These are phyloP conservation scores for Rhodofomes roseus DNA, from an alignment of 1,284 basidiomycete genomes.

Conservation along the genomic window DNA sequence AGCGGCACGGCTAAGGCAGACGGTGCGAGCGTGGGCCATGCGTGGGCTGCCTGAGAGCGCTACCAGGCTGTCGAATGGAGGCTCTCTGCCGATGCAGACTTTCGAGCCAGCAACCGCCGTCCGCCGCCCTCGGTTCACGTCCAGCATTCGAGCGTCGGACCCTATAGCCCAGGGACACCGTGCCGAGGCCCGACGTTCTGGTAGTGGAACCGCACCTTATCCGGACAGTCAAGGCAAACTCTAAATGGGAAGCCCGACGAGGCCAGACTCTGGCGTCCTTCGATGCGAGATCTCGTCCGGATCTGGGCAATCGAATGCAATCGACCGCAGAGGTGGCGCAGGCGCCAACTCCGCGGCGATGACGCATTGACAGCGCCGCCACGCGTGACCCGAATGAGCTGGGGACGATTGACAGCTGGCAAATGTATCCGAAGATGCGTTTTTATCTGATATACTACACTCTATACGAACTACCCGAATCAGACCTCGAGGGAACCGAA, in stretches of 20 bases:
- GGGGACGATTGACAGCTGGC: background rate
- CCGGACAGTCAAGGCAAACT: background rate
- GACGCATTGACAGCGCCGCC: background rate
- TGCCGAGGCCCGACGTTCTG: background rate
- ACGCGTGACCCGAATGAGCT: background rate
- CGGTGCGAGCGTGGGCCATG: too few species aligned
- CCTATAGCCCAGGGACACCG: background rate
- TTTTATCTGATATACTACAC: too few species aligned
- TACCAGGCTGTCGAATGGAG: too few species aligned
- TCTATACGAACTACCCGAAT: background rate
- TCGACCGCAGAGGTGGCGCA: background rate
- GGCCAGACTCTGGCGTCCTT: background rate
- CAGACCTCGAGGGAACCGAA: background rate
- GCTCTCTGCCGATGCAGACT: too few species aligned
- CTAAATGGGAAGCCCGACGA: background rate
- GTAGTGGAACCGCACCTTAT: background rate
- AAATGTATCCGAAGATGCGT: too few species aligned
- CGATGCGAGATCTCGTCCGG: background rate
- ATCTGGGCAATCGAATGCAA: slow-evolving; percentile 1
- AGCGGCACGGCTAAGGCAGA: too few species aligned
- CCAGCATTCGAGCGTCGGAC: too few species aligned
- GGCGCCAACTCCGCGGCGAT: background rate
- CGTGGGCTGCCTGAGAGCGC: too few species aligned
- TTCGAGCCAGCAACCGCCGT: too few species aligned
- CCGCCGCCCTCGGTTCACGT: too few species aligned